Conservation (phyloP, 192 early-diverging fungal species). For the Umbelopsis sp. region DNA sequence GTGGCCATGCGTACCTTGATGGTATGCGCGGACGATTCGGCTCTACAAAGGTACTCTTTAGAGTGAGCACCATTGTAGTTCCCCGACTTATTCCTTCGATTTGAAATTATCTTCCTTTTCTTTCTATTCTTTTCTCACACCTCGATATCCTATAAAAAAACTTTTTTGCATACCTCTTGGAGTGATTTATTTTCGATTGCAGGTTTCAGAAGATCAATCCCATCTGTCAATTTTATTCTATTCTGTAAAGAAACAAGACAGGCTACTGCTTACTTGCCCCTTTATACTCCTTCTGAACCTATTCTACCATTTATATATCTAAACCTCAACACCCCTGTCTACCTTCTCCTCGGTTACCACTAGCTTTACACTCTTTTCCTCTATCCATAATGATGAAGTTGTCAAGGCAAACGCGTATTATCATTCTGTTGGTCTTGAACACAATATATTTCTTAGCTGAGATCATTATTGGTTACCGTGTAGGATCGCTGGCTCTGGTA, state of each 20-base stretch:
- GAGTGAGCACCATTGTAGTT: conserved; percentile 2
- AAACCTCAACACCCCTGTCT: neutral
- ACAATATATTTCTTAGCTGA: conserved; percentile 78
- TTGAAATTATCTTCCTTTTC: conserved; percentile 7
- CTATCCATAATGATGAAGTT: conserved; percentile 27
- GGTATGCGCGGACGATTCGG: conserved; percentile 16
- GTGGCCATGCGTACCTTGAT: conserved; percentile 11
- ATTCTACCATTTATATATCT: neutral
- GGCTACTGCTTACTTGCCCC: neutral
- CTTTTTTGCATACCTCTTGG: neutral
- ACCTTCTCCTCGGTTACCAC: neutral
- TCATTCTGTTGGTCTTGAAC: conserved; percentile 64
- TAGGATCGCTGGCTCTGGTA: conserved; percentile 75
- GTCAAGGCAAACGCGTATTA: conserved; percentile 58
- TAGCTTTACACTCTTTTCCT: too few species aligned
- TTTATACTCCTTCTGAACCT: neutral
- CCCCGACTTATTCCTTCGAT: neutral
- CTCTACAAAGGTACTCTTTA: conserved; percentile 13
- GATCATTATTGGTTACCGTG: conserved; percentile 76
- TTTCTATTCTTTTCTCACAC: neutral
- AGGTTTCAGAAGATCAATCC: too few species aligned
- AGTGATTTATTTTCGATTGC: too few species aligned
- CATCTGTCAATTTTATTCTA: too few species aligned
- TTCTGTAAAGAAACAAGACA: neutral
- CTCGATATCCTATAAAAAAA: neutral